phyloP scores from a whole-genome alignment of 2,329 filamentous ascomycete species.

The Xylariaceae sp. region DNA sequence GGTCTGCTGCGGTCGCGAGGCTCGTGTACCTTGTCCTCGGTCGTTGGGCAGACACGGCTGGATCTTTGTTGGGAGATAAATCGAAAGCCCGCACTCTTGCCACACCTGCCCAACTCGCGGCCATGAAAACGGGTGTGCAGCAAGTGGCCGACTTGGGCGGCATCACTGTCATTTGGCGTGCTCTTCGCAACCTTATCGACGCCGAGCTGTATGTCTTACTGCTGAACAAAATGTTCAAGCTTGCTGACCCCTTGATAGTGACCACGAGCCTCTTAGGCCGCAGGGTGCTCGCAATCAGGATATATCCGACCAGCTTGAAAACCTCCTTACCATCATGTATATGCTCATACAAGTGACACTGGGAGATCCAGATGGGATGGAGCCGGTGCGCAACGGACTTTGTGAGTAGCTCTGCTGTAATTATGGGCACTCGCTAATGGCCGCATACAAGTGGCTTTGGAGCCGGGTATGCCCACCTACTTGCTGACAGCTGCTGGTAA shows the following conservation, averaged over 20 bases:
- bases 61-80: conserved; percentile 32
- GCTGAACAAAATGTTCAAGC: conserved; percentile 7
- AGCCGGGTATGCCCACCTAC: conserved; percentile 63
- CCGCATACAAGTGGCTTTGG: conserved; percentile 39
- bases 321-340: conserved; percentile 57
- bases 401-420: conserved; percentile 35
- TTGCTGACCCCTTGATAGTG: conserved; percentile 32
- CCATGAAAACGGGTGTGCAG: conserved; percentile 48
- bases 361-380: conserved; percentile 43
- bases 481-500: conserved; percentile 63
- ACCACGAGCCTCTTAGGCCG: conserved; percentile 36
- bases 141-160: conserved; percentile 45
- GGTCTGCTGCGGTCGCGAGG: conserved; percentile 47
- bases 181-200: conserved; percentile 42
- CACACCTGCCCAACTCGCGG: conserved; percentile 47
- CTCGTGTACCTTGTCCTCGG: conserved; percentile 59
- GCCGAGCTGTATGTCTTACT: conserved; percentile 39
- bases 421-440: not conserved
- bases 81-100: conserved; percentile 41
- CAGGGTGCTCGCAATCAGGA: conserved; percentile 37
- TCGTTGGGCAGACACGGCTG: conserved; percentile 62
- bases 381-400: conserved; percentile 39
- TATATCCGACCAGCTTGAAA: conserved; percentile 52
- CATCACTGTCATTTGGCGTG: conserved; percentile 43
- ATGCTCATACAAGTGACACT: conserved; percentile 50